phyloP scores from a whole-genome alignment of 2,329 filamentous ascomycete genomes.

The Exserohilum turcica region DNA sequence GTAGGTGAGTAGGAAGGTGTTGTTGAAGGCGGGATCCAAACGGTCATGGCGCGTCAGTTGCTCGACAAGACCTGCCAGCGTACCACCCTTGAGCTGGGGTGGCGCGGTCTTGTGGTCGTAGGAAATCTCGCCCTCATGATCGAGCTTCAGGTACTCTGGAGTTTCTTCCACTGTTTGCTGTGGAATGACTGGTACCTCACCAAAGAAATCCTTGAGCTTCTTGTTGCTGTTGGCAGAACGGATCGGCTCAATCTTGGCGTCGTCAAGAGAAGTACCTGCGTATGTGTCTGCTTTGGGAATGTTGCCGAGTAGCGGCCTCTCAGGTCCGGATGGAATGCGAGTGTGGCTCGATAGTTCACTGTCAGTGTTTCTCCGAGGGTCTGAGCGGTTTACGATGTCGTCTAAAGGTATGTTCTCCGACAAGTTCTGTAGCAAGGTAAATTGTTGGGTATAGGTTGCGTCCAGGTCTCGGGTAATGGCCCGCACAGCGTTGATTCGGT shows the following conservation, averaged over 20 bases:
- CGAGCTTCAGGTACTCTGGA: slow-evolving; percentile 82
- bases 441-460: slow-evolving; percentile 82
- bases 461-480: slow-evolving; percentile 80
- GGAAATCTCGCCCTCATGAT: slow-evolving; percentile 85
- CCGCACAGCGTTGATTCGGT: slow-evolving; percentile 79
- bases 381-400: slow-evolving; percentile 35
- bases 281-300: slow-evolving; percentile 68
- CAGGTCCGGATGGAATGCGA: slow-evolving; percentile 37
- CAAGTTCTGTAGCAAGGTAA: slow-evolving; percentile 84
- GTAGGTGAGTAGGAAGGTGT: slow-evolving; percentile 96
- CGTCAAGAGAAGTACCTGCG: slow-evolving; percentile 55
- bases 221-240: slow-evolving; percentile 51
- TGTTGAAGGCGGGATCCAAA: slow-evolving; percentile 93
- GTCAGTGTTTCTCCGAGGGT: slow-evolving; percentile 51
- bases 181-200: slow-evolving; percentile 57
- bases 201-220: slow-evolving; percentile 59
- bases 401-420: slow-evolving; percentile 73
- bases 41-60: slow-evolving; percentile 96
- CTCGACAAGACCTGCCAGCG: slow-evolving; percentile 85
- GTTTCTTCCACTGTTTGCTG: slow-evolving; percentile 69
- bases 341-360: slow-evolving; percentile 43
- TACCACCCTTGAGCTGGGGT: slow-evolving; percentile 83
- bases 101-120: slow-evolving; percentile 83
- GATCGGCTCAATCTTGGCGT: slow-evolving; percentile 43
- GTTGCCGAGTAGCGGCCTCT: slow-evolving; percentile 58